phyloP scores from a whole-genome alignment of 345 rosid species.

The Eucalyptus regnans region DNA sequence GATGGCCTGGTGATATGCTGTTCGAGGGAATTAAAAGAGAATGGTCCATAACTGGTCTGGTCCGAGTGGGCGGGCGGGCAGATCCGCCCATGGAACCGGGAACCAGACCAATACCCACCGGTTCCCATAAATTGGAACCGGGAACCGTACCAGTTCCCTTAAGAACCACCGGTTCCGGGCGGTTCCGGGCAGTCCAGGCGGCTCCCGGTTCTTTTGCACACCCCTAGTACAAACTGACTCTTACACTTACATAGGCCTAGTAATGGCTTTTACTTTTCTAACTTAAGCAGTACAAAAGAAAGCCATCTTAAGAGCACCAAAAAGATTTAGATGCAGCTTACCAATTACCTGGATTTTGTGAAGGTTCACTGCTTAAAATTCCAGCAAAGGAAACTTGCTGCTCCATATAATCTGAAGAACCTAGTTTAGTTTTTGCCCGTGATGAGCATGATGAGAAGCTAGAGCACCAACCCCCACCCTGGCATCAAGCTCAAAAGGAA shows the following conservation, averaged over 20 bases:
- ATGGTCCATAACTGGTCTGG: too few relatives aligned
- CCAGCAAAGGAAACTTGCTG: not conserved
- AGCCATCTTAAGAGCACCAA: not conserved
- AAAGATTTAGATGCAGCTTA: not conserved
- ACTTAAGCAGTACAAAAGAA: not conserved
- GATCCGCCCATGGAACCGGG: too few relatives aligned
- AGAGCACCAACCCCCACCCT: constrained; percentile 6
- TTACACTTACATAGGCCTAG: not conserved
- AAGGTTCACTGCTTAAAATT: not conserved
- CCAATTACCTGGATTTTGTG: not conserved
- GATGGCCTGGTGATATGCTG: too few relatives aligned
- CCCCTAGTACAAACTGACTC: not conserved
- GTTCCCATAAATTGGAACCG: too few relatives aligned
- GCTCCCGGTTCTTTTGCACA: too few relatives aligned
- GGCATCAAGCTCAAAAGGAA: not conserved
- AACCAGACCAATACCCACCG: too few relatives aligned
- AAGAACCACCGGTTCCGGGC: too few relatives aligned
- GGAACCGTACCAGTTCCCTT: too few relatives aligned
- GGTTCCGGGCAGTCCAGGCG: too few relatives aligned
- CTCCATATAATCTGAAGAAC: constrained; percentile 4
- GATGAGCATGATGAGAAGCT: not conserved
- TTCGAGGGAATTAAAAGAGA: too few relatives aligned
- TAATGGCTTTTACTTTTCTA: not conserved
- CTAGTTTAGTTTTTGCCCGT: not conserved
- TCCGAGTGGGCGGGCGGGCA: too few relatives aligned